phyloP scores from a whole-genome alignment of 495 filamentous ascomycete species.

The Massariosphaeria phaeospora region DNA sequence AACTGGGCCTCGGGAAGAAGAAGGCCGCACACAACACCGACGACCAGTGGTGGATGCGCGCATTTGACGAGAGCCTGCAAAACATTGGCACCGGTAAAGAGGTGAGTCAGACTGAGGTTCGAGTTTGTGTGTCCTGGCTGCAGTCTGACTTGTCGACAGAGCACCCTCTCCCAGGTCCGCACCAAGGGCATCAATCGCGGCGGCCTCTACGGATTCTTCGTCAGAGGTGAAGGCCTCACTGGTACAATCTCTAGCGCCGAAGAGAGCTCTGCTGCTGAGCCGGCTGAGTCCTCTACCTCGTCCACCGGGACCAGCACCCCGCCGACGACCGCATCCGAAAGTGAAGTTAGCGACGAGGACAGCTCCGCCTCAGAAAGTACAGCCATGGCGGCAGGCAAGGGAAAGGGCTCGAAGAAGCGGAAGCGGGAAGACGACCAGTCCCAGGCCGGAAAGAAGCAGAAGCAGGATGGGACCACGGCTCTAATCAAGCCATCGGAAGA shows the following conservation, averaged over 20 bases:
- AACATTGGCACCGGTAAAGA: slow-evolving; percentile 39
- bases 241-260: slow-evolving; percentile 53
- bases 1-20: slow-evolving; percentile 40
- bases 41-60: slow-evolving; percentile 45
- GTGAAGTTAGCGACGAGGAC: neutral
- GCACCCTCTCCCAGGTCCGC: slow-evolving; percentile 34
- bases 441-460: slow-evolving; percentile 1
- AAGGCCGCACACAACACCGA: slow-evolving; percentile 32
- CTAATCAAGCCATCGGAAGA: neutral
- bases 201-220: slow-evolving; percentile 77
- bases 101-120: slow-evolving; percentile 28
- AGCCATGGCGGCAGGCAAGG: too few species aligned
- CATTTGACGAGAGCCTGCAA: slow-evolving; percentile 41
- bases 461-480: slow-evolving; percentile 3
- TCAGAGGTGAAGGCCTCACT: slow-evolving; percentile 64
- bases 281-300: slow-evolving; percentile 1
- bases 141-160: slow-evolving; percentile 18
- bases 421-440: slow-evolving; percentile 6
- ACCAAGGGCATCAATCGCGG: slow-evolving; percentile 38
- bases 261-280: slow-evolving; percentile 15
- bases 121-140: neutral
- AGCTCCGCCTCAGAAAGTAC: neutral
- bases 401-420: slow-evolving; percentile 29
- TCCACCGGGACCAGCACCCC: slow-evolving; percentile 19
- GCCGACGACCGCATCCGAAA: slow-evolving; percentile 12